A percentile compares a stretch with the other conserved stretches of the same genome.
phyloP scores from a whole-genome alignment of 75 land plant genomes.

The Selaginella tamariscina region DNA sequence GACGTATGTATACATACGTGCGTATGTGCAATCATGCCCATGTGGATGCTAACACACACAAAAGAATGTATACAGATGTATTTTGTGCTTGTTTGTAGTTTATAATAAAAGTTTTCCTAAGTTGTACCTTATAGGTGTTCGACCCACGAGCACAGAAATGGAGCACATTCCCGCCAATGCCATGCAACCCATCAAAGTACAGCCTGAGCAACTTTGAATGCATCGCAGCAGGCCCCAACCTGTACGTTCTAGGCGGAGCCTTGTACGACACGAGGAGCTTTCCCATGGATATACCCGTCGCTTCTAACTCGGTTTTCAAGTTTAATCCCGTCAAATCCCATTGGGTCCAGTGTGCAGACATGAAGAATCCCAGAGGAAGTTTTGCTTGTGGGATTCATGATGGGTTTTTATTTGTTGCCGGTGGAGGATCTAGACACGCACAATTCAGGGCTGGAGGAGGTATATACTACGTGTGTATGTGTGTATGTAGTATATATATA shows the following conservation, averaged over 20 bases:
- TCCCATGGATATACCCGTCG: slow-evolving; percentile 55
- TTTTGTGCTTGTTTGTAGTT: too few relatives aligned
- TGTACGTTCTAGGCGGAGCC: slow-evolving; percentile 72
- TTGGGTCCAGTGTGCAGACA: slow-evolving; percentile 43
- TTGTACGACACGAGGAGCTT: slow-evolving; percentile 58
- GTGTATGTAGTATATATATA: too few relatives aligned
- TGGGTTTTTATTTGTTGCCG: slow-evolving; percentile 49
- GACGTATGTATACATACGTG: too few relatives aligned
- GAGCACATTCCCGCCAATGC: slow-evolving; percentile 52
- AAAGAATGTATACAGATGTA: too few relatives aligned
- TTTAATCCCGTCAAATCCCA: slow-evolving; percentile 27
- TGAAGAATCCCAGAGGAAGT: slow-evolving; percentile 60
- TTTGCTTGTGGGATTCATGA: slow-evolving; percentile 62
- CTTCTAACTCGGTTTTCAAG: slow-evolving; percentile 42
- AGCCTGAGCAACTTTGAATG: slow-evolving; percentile 57
- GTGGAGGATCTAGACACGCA: slow-evolving; percentile 75
- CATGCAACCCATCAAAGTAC: slow-evolving; percentile 45
- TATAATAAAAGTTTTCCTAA: too few relatives aligned
- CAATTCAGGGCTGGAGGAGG: slow-evolving; percentile 55
- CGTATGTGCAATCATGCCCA: too few relatives aligned
- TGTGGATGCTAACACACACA: too few relatives aligned
- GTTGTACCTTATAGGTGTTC: too few relatives aligned
- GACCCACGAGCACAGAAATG: slow-evolving; percentile 43
- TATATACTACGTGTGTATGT: too few relatives aligned
- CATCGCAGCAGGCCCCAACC: slow-evolving; percentile 26